phyloP scores from a whole-genome alignment of 805 yeast genomes.

The Candida coleopterorum region DNA sequence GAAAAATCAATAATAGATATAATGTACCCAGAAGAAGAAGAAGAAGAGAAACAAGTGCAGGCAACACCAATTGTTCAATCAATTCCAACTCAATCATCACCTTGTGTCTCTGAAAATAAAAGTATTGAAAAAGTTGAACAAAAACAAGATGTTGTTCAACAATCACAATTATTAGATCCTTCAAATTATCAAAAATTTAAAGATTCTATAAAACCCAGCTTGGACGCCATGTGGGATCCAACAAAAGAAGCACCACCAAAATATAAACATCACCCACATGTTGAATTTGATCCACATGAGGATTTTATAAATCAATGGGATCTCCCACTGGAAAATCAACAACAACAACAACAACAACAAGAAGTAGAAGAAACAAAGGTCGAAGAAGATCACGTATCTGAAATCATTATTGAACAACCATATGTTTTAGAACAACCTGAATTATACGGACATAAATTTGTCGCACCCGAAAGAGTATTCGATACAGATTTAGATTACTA shows the following conservation, averaged over 20 bases:
- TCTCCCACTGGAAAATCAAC: not conserved
- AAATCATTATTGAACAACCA: not conserved
- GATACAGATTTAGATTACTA: constrained; percentile 22
- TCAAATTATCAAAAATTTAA: constrained; percentile 22
- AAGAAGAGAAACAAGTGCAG: not conserved
- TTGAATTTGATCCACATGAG: not conserved
- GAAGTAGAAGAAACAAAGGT: not conserved
- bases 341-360: constrained; percentile 1
- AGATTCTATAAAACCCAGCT: constrained; percentile 9
- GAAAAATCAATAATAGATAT: constrained; percentile 20
- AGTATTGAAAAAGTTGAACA: not conserved
- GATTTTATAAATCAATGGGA: not conserved
- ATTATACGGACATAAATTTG: constrained; percentile 12
- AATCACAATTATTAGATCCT: constrained; percentile 27
- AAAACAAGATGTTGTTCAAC: constrained; percentile 8
- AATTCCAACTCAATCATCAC: constrained; percentile 11
- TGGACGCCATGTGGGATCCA: constrained; percentile 41
- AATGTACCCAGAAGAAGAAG: constrained; percentile 7
- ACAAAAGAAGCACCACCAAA: constrained; percentile 40
- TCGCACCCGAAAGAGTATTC: constrained; percentile 28
- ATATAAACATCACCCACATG: not conserved
- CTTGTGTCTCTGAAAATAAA: too few species aligned
- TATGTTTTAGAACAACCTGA: constrained; percentile 5
- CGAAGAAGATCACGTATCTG: not conserved
- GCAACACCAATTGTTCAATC: not conserved